phyloP scores from a whole-genome alignment of 768 basidiomycete genomes.

The Termitomyces sp. region DNA sequence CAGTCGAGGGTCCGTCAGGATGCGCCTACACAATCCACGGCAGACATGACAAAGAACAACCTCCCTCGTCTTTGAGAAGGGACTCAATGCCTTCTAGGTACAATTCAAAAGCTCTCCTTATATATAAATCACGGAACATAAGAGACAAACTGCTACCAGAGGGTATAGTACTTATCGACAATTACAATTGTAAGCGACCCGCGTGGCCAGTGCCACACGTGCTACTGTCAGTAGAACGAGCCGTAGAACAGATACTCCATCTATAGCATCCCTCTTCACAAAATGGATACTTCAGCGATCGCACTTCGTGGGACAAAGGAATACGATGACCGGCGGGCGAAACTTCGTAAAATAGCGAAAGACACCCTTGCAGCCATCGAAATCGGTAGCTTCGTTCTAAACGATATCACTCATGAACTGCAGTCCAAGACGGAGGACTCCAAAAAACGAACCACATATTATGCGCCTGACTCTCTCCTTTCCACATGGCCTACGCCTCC shows the following conservation, averaged over 20 bases:
- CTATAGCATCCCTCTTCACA: background rate
- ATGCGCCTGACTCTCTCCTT: slow-evolving; percentile 41
- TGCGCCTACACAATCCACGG: too few relatives aligned
- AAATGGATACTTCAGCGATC: background rate
- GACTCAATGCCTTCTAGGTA: too few relatives aligned
- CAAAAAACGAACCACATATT: slow-evolving; percentile 44
- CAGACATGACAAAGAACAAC: too few relatives aligned
- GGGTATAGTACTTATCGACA: too few relatives aligned
- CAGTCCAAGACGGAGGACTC: slow-evolving; percentile 19
- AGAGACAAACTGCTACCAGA: too few relatives aligned
- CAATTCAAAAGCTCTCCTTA: too few relatives aligned
- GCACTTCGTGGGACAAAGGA: slow-evolving; percentile 7
- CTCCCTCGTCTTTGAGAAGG: too few relatives aligned
- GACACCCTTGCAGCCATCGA: slow-evolving; percentile 45
- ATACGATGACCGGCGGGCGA: slow-evolving; percentile 21
- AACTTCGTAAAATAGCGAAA: slow-evolving; percentile 40
- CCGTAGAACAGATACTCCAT: background rate
- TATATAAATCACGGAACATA: too few relatives aligned
- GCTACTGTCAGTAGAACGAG: too few relatives aligned
- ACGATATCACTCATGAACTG: slow-evolving; percentile 26
- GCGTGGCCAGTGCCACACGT: too few relatives aligned
- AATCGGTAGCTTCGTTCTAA: slow-evolving; percentile 29
- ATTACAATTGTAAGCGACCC: too few relatives aligned
- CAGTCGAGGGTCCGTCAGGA: too few relatives aligned
- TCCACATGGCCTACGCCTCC: slow-evolving; percentile 39